Base-by-base conservation (phyloP, 208 protist species). In the Leishmania gerbilli region DNA sequence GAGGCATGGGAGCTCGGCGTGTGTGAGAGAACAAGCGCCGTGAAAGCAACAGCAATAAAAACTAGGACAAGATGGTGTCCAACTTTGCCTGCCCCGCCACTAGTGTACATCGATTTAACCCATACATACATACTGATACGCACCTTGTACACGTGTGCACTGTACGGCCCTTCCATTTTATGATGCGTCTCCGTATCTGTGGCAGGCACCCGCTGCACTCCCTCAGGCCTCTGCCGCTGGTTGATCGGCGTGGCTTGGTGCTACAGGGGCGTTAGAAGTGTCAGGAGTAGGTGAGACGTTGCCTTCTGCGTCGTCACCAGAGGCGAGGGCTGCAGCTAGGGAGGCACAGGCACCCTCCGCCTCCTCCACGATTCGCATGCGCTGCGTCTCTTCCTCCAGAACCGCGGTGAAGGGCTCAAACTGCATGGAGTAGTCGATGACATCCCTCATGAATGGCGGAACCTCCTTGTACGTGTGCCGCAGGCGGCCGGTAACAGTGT, bases 311-410 rank as follows among this genome's bases (percentile, higher is more conserved):
- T 51, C 51, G 17, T 19, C 72, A 40, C 7, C 51, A 34, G 53
- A 45, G 72, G 24, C 3, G n/a, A 64, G 8, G 21, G n/a, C 68
- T 27, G 49, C 74, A 40, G 17, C 37, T 19, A 79, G 27, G 27
- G 45, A 45, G 19, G 53, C 53, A n/a, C 3, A 62, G 74, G 51
- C 65, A 11, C 53, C 74, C 45, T 77, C 80, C 1, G 55, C 74
- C 74, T 76, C 79, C 17, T 95, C 90, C n/a, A 90, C 79, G 42
- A 95, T 47, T 24, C 34, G 64, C 93, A 97, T 97, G 8, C 93
- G 89, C 40, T 81, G 68, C 8, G 85, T 90, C 79, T 97, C 93
- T 79, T 97, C 93, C 6, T 72, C 27, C 24, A 87, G 68, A 55
- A 88, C 83, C 8, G 90, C 55, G 17, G 83, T 90, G 31, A 92